These are phyloP conservation scores for Magnolia sinica DNA, from an alignment of 164 flowering plant genomes.

Conservation along the genomic window DNA sequence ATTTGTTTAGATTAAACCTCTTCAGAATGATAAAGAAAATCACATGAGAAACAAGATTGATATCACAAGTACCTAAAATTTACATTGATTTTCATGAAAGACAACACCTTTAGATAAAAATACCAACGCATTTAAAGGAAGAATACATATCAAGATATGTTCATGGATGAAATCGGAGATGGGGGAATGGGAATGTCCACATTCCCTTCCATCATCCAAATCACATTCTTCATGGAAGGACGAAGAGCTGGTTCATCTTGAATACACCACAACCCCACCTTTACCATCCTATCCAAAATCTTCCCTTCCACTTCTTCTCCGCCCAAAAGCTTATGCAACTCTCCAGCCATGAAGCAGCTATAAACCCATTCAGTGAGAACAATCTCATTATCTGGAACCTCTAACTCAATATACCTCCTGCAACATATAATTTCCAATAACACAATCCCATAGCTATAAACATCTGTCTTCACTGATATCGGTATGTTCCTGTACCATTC, in stretches of 20 bases:
- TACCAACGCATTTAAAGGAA: no score
- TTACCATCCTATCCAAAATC: slow-evolving; percentile 25
- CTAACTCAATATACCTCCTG: slow-evolving; percentile 8
- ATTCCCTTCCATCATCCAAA: slow-evolving; percentile 41
- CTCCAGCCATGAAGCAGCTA: slow-evolving; percentile 4
- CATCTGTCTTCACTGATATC: slow-evolving; percentile 32
- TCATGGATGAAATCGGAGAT: slow-evolving; percentile 14
- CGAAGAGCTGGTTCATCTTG: slow-evolving; percentile 38
- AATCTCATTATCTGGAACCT: slow-evolving; percentile 17
- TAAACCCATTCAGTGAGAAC: slow-evolving; percentile 30
- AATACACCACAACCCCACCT: slow-evolving; percentile 36
- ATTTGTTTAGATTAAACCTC: no score
- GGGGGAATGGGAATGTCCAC: slow-evolving; percentile 27
- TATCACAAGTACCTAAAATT: no score
- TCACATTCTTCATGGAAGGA: slow-evolving; percentile 38
- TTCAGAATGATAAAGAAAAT: no score
- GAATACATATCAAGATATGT: no score
- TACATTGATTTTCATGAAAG: no score
- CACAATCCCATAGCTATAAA: slow-evolving; percentile 37
- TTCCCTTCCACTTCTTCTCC: slow-evolving; percentile 13
- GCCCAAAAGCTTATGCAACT: slow-evolving; percentile 16
- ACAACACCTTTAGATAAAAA: no score
- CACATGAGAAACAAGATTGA: no score
- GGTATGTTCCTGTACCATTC: slow-evolving; percentile 22
- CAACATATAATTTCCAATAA: slow-evolving; percentile 27